phyloP scores from a whole-genome alignment of 2,329 filamentous ascomycete species.

The Fusarium redolens region DNA sequence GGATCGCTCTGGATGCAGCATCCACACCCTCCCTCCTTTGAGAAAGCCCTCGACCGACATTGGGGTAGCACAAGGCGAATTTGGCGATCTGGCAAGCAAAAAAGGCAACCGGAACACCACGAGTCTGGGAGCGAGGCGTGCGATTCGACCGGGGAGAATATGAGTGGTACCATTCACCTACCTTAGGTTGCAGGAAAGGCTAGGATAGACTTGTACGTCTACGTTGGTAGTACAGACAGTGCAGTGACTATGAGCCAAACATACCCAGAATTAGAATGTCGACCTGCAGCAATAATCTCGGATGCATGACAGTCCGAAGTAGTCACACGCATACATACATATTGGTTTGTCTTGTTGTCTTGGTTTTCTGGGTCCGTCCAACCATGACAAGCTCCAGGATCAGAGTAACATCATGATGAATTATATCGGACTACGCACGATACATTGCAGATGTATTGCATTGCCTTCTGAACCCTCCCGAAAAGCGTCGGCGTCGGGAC shows the following conservation, averaged over 20 bases:
- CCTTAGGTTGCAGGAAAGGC: conserved; percentile 20
- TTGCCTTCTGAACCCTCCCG: conserved; percentile 8
- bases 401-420: conserved; percentile 32
- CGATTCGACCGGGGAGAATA: conserved; percentile 20
- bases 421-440: not conserved
- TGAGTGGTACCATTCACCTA: conserved; percentile 17
- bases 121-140: conserved; percentile 11
- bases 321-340: conserved; percentile 39
- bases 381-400: conserved; percentile 31
- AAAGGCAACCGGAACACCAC: conserved; percentile 31
- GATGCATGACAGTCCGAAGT: conserved; percentile 42
- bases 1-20: conserved; percentile 36
- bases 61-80: conserved; percentile 27
- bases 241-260: not conserved
- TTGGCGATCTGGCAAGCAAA: conserved; percentile 28
- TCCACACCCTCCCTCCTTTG: conserved; percentile 34
- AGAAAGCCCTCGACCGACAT: conserved; percentile 5
- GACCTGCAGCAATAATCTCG: conserved; percentile 47
- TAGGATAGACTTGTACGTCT: conserved; percentile 24
- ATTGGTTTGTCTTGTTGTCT: conserved; percentile 15
- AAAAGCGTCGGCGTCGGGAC: conserved; percentile 19
- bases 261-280: conserved; percentile 32
- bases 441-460: not conserved
- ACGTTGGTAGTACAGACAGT: not conserved
- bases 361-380: conserved; percentile 13